Conservation (phyloP, 331 rosid genomes). For the Pyrus hybrid region DNA sequence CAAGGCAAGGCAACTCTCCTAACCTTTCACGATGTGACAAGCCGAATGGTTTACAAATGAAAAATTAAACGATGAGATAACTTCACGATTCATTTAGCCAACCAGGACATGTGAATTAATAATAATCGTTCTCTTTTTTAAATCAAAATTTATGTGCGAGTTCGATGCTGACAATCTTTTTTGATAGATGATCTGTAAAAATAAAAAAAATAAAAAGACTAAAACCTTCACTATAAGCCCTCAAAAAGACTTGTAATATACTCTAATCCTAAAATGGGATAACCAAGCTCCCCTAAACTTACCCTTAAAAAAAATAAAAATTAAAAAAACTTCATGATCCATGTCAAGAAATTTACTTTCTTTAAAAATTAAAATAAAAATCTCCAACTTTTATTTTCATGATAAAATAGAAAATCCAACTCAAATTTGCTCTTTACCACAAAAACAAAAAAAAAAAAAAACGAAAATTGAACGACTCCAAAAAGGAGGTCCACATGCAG, state of each 20-base stretch:
- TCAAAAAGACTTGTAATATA: too few species aligned
- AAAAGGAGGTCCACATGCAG: not conserved
- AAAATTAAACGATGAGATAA: not conserved
- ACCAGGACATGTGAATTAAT: too few species aligned
- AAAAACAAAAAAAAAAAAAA: not conserved
- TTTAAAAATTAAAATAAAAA: not conserved
- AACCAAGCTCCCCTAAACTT: too few species aligned
- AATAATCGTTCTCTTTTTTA: too few species aligned
- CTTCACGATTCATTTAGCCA: not conserved
- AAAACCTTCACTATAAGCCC: accelerated
- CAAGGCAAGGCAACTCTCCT: not conserved
- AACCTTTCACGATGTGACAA: not conserved
- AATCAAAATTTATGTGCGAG: too few species aligned
- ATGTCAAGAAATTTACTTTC: not conserved
- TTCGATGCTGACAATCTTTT: too few species aligned
- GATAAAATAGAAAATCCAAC: not conserved
- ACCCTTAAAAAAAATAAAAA: too few species aligned
- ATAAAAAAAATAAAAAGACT: too few species aligned
- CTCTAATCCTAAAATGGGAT: accelerated
- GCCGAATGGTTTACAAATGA: not conserved
- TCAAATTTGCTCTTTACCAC: not conserved
- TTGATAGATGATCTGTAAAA: accelerated
- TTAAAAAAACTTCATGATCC: too few species aligned
- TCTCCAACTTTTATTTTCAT: too few species aligned
- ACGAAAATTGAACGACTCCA: not conserved